Evolutionary conservation across 495 filamentous ascomycete species (phyloP).

Genomic region (Immersiella caudata): DNA sequence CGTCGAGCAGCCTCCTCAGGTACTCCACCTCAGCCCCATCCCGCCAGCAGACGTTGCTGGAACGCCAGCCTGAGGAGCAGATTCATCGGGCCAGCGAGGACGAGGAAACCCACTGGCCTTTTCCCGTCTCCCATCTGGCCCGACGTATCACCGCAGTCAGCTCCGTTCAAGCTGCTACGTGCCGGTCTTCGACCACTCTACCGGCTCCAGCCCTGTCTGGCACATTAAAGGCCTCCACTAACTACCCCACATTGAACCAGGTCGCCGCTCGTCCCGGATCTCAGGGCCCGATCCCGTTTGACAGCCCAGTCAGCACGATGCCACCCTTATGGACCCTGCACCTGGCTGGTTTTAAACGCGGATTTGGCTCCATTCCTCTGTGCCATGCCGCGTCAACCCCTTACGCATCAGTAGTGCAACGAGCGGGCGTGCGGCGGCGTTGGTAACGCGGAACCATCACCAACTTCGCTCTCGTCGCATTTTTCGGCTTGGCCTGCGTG

Average conservation of each 20-base stretch:
- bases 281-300: slow-evolving; percentile 18
- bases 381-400: not conserved
- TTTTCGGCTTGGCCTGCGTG: not conserved
- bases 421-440: not conserved
- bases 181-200: too few relatives aligned
- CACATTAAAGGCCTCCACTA: too few relatives aligned
- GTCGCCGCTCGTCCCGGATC: slow-evolving; percentile 8
- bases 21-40: too few relatives aligned
- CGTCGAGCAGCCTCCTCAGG: too few relatives aligned
- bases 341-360: slow-evolving; percentile 6
- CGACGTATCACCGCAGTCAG: too few relatives aligned
- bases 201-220: too few relatives aligned
- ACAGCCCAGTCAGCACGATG: slow-evolving; percentile 16
- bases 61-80: too few relatives aligned
- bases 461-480: not conserved
- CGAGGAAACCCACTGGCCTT: too few relatives aligned
- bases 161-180: too few relatives aligned
- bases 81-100: too few relatives aligned
- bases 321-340: slow-evolving; percentile 4
- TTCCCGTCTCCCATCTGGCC: too few relatives aligned
- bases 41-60: too few relatives aligned
- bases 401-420: not conserved
- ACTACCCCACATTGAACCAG: slow-evolving; percentile 11
- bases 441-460: not conserved
- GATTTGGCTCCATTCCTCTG: slow-evolving; percentile 7